Evolutionary conservation across 768 basidiomycete species (phyloP).

Genomic region (Pulveroboletus sp.): DNA sequence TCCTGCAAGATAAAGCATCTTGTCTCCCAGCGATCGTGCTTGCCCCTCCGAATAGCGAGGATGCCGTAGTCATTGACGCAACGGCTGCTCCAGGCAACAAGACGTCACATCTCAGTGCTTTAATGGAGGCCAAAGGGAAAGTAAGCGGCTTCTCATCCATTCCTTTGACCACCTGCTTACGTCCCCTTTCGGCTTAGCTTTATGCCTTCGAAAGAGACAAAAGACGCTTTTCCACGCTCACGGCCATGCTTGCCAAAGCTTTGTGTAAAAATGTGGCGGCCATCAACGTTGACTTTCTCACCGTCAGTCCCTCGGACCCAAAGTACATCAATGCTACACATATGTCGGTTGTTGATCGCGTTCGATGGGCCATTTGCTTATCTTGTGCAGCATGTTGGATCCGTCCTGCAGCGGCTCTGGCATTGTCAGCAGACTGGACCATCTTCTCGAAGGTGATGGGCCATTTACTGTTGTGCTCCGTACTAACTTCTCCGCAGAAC

Average conservation of each 20-base stretch:
- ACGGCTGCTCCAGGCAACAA: slow-evolving; percentile 98
- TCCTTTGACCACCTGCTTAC: background rate
- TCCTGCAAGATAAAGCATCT: slow-evolving; percentile 96
- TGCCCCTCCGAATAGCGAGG: slow-evolving; percentile 54
- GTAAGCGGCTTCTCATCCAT: slow-evolving; percentile 35
- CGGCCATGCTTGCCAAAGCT: slow-evolving; percentile 81
- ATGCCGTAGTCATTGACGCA: slow-evolving; percentile 76
- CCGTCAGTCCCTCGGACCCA: slow-evolving; percentile 60
- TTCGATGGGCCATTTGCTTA: background rate
- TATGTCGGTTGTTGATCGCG: slow-evolving; percentile 56
- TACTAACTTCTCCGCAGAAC: slow-evolving; percentile 36
- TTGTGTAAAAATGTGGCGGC: slow-evolving; percentile 77
- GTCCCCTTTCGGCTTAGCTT: slow-evolving; percentile 41
- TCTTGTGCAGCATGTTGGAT: slow-evolving; percentile 67
- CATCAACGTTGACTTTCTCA: slow-evolving; percentile 79
- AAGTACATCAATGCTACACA: slow-evolving; percentile 71
- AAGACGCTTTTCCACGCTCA: slow-evolving; percentile 76
- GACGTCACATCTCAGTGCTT: slow-evolving; percentile 86
- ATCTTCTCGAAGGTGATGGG: slow-evolving; percentile 72
- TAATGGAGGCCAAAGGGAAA: slow-evolving; percentile 80
- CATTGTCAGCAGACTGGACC: slow-evolving; percentile 85
- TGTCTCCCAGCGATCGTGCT: slow-evolving; percentile 92
- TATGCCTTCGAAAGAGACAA: slow-evolving; percentile 88
- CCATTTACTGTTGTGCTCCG: slow-evolving; percentile 1
- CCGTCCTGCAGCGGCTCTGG: slow-evolving; percentile 96